phyloP scores from a whole-genome alignment of 75 land plant genomes.

The Ceratopteris richardii region DNA sequence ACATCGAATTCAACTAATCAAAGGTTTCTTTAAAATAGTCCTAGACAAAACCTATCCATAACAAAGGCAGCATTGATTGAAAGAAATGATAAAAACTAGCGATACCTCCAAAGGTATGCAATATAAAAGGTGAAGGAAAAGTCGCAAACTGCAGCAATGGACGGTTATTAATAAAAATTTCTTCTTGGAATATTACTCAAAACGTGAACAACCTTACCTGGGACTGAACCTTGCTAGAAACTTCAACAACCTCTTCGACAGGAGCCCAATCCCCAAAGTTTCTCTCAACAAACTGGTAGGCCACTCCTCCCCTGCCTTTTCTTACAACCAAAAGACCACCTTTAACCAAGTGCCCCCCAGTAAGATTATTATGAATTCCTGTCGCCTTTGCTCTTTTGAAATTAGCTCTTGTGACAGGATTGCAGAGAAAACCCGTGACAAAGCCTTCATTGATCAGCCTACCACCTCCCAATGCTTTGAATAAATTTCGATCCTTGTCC shows the following conservation, averaged over 20 bases:
- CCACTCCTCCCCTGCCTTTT: slow-evolving; percentile 42
- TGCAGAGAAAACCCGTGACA: slow-evolving; percentile 46
- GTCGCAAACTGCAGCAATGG: too few species aligned
- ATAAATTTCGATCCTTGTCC: slow-evolving; percentile 37
- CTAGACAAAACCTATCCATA: too few species aligned
- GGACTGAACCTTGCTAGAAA: slow-evolving; percentile 31
- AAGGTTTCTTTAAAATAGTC: too few species aligned
- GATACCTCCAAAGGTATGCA: too few species aligned
- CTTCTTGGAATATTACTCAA: too few species aligned
- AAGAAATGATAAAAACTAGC: too few species aligned
- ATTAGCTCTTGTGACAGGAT: slow-evolving; percentile 39
- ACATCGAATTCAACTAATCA: too few species aligned
- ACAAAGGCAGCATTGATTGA: too few species aligned
- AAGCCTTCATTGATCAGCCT: slow-evolving; percentile 38
- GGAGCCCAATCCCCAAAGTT: slow-evolving; percentile 75
- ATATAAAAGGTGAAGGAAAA: too few species aligned
- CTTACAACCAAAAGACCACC: slow-evolving; percentile 53
- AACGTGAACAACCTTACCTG: too few species aligned
- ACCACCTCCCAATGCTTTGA: slow-evolving; percentile 65
- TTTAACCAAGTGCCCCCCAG: slow-evolving; percentile 49
- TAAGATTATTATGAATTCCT: slow-evolving; percentile 35
- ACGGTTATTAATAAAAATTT: too few species aligned
- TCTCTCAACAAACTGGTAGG: slow-evolving; percentile 59
- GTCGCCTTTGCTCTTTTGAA: slow-evolving; percentile 45
- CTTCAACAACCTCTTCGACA: slow-evolving; percentile 44